Evolutionary conservation across 495 filamentous ascomycete genomes (phyloP), one percentile per base, ranked within the genome.

Genomic region (Recurvomyces mirabilis): DNA sequence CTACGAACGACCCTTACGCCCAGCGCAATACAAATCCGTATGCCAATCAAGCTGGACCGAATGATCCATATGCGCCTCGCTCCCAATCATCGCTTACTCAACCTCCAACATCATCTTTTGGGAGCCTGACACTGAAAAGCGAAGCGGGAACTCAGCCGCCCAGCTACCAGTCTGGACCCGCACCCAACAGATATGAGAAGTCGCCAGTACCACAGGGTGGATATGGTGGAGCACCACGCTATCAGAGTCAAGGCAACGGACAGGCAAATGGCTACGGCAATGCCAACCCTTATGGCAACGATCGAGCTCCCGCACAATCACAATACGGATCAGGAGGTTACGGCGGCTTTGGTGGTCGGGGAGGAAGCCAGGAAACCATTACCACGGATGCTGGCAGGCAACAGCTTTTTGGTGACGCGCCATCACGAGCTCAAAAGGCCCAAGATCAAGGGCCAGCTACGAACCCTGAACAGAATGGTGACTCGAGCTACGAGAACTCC

Each of bases 401-500:
- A 30, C 50, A 46, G 12, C 60, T 81, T 9, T 86, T 88, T 52
- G 76, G 75, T 2, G 74, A 75, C 14, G 78, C 78, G 7, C 28
- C 48, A 25, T 21, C 70, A 65, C 42, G 71, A 42, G 41, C 42
- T 21, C 40, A 50, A 15, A 6, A 38, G 17, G 46, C 47, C 20
- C 15, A 28, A 23, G n/a, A 38, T 24, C 31, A 29, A n/a, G 24
- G 10, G 11, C 9, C 13, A 18, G 23, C 32, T 20, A 14, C 39
- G n/a, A 23, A 18, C 5, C 12, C 38, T 4, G 29, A 35, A 22
- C 31, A 42, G 7, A 5, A 10, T 3, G 38, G 32, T 14, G 51
- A 54, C 31, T 12, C 26, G 18, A 50, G 32, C 32, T 50, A 54
- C 21, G 36, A 32, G 20, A 50, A 50, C 26, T 14, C 46, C 26